Percentiles rank a stretch among this genome's conserved stretches.
These are phyloP conservation scores for Quambalaria eucalypti DNA, from an alignment of 1,284 basidiomycete species.

Conservation along the genomic window DNA sequence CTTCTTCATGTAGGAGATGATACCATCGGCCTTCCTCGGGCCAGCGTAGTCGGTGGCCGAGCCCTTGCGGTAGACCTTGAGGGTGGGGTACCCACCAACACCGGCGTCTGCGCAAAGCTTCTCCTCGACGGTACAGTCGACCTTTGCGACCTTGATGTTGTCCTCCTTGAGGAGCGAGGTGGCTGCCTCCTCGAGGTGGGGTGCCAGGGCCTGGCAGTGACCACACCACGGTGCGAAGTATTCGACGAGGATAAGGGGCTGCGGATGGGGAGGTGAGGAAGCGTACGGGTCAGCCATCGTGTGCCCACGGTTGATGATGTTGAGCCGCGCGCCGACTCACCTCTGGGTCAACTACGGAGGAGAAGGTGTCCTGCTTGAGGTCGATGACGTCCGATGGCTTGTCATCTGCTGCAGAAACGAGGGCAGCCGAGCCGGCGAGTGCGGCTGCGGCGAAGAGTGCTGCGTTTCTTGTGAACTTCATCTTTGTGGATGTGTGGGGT, in stretches of 20 bases:
- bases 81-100: conserved; percentile 80
- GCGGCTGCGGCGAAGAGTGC: not conserved
- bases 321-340: conserved; percentile 8
- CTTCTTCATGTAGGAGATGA: conserved; percentile 92
- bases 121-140: conserved; percentile 56
- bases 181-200: conserved; percentile 72
- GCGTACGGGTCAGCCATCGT: not conserved
- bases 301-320: not conserved
- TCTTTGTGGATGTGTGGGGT: too few relatives aligned
- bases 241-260: conserved; percentile 80
- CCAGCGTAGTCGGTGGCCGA: conserved; percentile 66
- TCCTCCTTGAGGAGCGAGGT: conserved; percentile 79
- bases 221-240: conserved; percentile 83
- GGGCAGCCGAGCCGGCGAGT: conserved; percentile 1
- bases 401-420: not conserved
- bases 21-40: conserved; percentile 88
- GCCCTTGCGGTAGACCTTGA: conserved; percentile 87
- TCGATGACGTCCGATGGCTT: conserved; percentile 67
- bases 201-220: conserved; percentile 62
- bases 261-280: conserved; percentile 40
- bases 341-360: conserved; percentile 58
- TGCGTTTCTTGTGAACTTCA: too few relatives aligned
- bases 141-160: conserved; percentile 82
- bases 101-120: conserved; percentile 54
- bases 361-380: conserved; percentile 65